These are phyloP conservation scores for Boletellus ananas DNA, from an alignment of 768 basidiomycete species.

Conservation along the genomic window DNA sequence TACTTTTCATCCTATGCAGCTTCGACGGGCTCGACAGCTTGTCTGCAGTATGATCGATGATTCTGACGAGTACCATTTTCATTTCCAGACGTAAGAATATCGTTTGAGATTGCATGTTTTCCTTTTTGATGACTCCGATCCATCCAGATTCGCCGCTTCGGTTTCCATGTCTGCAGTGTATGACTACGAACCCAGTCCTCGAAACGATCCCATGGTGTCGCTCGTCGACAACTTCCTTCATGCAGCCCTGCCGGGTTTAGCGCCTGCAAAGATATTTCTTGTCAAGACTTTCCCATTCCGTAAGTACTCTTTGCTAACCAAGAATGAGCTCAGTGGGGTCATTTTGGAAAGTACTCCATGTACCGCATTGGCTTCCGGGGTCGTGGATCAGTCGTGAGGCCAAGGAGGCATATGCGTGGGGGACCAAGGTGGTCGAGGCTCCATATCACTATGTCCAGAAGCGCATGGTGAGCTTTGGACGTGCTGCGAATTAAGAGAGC, in stretches of 20 bases:
- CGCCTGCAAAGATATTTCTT: constrained; percentile 5
- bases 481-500: not conserved
- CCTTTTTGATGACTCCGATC: not conserved
- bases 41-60: not conserved
- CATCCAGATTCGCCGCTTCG: constrained; percentile 27
- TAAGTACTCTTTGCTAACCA: not conserved
- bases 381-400: constrained; percentile 36
- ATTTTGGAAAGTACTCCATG: constrained; percentile 1
- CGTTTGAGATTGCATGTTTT: not conserved
- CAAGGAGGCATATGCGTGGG: not conserved
- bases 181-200: constrained; percentile 12
- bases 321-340: not conserved
- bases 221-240: not conserved
- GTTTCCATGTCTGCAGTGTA: constrained; percentile 20
- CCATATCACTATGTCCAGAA: constrained; percentile 27
- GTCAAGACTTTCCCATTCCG: constrained; percentile 9
- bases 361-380: constrained; percentile 38
- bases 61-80: not conserved
- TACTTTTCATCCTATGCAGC: not conserved
- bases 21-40: not conserved
- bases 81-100: constrained; percentile 2
- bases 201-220: constrained; percentile 8
- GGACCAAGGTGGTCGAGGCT: constrained; percentile 4
- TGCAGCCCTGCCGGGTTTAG: not conserved
- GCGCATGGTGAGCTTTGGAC: constrained; percentile 22